Percentiles rank a stretch among this genome's conserved stretches.
Conservation (phyloP, 2,329 filamentous ascomycete species). For the Pseudogymnoascus sp. region DNA sequence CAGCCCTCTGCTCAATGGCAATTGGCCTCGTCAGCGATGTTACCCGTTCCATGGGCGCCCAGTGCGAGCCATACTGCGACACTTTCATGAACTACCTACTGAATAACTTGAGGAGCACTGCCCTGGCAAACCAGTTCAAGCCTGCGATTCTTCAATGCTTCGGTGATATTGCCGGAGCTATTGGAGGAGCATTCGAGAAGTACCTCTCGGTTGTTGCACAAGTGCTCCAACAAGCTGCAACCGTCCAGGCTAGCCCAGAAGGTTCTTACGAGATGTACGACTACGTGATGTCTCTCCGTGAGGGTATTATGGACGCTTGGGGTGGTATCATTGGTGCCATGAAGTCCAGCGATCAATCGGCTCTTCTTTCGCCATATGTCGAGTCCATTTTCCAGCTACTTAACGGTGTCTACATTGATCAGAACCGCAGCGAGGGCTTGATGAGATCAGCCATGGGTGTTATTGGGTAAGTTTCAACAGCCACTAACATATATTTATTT, state of each 20-base stretch:
- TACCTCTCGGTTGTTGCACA: conserved; percentile 89
- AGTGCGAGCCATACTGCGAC: conserved; percentile 91
- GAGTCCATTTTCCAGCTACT: conserved; percentile 82
- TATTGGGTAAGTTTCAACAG: conserved; percentile 63
- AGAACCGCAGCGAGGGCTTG: conserved; percentile 82
- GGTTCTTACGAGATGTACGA: conserved; percentile 92
- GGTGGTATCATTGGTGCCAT: conserved; percentile 92
- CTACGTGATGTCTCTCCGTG: conserved; percentile 87
- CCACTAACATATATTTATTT: neutral
- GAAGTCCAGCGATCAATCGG: conserved; percentile 69
- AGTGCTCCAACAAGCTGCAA: conserved; percentile 86
- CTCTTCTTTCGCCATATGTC: conserved; percentile 67
- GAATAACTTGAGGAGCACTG: conserved; percentile 80
- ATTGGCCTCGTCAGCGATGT: conserved; percentile 97
- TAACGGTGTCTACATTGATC: conserved; percentile 68
- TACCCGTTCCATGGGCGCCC: conserved; percentile 79
- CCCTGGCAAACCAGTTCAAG: conserved; percentile 94
- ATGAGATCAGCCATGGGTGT: conserved; percentile 96
- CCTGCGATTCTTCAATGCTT: conserved; percentile 97
- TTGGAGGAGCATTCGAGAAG: conserved; percentile 82
- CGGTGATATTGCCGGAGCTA: conserved; percentile 92
- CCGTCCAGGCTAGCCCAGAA: conserved; percentile 69
- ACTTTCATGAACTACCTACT: conserved; percentile 97
- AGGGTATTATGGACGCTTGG: conserved; percentile 99
- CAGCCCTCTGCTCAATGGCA: conserved; percentile 88